These are phyloP conservation scores for Ceratocystis harringtonii DNA, from an alignment of 2,329 filamentous ascomycete species.

Conservation along the genomic window DNA sequence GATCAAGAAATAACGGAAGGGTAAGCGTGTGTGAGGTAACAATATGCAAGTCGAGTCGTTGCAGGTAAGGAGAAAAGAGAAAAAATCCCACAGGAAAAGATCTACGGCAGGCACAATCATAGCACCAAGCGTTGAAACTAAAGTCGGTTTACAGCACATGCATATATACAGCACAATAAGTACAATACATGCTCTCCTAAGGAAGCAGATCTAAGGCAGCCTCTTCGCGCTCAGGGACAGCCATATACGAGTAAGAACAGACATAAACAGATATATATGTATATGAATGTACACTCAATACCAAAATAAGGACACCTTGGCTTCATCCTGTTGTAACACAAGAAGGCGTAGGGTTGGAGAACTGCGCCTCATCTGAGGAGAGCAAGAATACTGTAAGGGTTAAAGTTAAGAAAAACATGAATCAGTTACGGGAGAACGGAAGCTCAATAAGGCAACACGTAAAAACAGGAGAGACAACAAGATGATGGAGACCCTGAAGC, in stretches of 20 bases:
- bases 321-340: not conserved
- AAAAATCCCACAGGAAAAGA: not conserved
- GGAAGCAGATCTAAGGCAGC: not conserved
- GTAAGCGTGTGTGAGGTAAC: not conserved
- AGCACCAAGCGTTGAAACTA: not conserved
- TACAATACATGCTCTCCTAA: not conserved
- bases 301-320: not conserved
- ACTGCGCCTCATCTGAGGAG: not conserved
- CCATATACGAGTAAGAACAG: too few relatives aligned
- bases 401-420: not conserved
- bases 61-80: conserved; percentile 1
- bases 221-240: too few relatives aligned
- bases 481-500: not conserved
- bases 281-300: too few relatives aligned
- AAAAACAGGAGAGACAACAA: not conserved
- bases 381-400: not conserved
- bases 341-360: not conserved
- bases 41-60: not conserved
- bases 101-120: not conserved
- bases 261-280: too few relatives aligned
- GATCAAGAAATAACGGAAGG: not conserved
- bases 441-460: not conserved
- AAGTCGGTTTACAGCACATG: not conserved
- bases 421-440: not conserved
- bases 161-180: too few relatives aligned